Evolutionary conservation across 2,329 filamentous ascomycete genomes (phyloP), one percentile per base, ranked within the genome.

Genomic region (Blastomyces percursus): DNA sequence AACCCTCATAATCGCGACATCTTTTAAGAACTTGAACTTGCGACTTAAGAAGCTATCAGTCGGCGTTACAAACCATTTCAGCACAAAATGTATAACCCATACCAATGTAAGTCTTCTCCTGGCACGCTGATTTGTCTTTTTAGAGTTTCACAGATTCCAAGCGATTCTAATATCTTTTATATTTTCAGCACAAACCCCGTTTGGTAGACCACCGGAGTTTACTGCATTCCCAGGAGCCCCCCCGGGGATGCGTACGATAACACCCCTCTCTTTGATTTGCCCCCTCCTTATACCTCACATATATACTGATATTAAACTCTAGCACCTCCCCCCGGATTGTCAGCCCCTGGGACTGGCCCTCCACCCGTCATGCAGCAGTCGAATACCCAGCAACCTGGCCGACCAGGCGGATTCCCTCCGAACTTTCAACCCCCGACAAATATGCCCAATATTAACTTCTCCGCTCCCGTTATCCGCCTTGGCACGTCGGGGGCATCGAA

Each of bases 401-500:
- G 89, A 80, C 89, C 89, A 74, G 89, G 84, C 75, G 86, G 85
- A 71, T 86, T 96, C 67, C 91, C 90, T 65, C 80, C 86, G 64
- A 90, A 86, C 75, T 96, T 96, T 77, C 90, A 95, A 79, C 86
- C 91, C 58, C 92, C 93, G 11, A 81, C 89, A 59, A 96, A 94
- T 73, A 90, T 96, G 83, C 91, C 93, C 60, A 95, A 96, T 74
- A 96, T 99, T 80, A 96, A 99, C 79, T 96, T 97, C 80, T 96
- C 90, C 71, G 94, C 94, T 44, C 92, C 93, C 62, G 91, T 97
- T 64, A 97, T 99, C 72, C 89, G 94, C 62, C 83, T 99, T 55
- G 94, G 93, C 51, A 93, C 91, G 1, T 84, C 87, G 3, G 84
- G 78, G 24, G 75, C 85, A 2, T 76, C 83, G n/a, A 90, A 90